A percentile compares a stretch with the other conserved stretches of the same genome.
These are phyloP conservation scores for Xerocomellus chrysenteron DNA, from an alignment of 768 basidiomycete species.

Conservation along the genomic window DNA sequence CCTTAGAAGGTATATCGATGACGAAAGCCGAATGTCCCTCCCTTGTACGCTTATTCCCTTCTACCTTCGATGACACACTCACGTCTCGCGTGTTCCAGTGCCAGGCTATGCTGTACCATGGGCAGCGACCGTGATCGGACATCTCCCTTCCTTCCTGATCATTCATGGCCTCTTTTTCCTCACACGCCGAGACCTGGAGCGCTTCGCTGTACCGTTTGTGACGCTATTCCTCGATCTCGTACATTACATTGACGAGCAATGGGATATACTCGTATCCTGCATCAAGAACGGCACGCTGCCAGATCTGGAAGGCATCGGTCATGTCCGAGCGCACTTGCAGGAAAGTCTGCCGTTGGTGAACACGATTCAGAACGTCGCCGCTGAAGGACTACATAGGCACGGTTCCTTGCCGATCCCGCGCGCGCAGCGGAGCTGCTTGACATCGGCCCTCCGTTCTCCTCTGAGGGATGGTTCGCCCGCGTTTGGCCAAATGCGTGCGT, in stretches of 20 bases:
- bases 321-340: conserved; percentile 17
- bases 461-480: conserved; percentile 15
- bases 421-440: conserved; percentile 20
- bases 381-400: neutral
- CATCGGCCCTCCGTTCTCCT: conserved; percentile 12
- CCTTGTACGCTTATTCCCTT: neutral
- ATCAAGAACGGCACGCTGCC: conserved; percentile 17
- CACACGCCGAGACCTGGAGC: neutral
- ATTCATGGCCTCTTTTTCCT: conserved; percentile 24
- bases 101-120: conserved; percentile 14
- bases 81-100: conserved; percentile 4
- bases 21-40: neutral
- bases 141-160: conserved; percentile 17
- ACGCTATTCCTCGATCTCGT: neutral
- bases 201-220: conserved; percentile 3
- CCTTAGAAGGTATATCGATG: conserved; percentile 7
- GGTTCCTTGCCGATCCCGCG: conserved; percentile 9
- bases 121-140: conserved; percentile 13
- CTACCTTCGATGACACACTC: neutral
- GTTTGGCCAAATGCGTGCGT: conserved; percentile 14
- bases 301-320: conserved; percentile 8
- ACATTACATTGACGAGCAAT: neutral
- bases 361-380: too few species aligned
- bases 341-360: neutral
- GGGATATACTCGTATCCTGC: conserved; percentile 15